These are phyloP conservation scores for Daldinia loculata DNA, from an alignment of 495 filamentous ascomycete species.

Conservation along the genomic window DNA sequence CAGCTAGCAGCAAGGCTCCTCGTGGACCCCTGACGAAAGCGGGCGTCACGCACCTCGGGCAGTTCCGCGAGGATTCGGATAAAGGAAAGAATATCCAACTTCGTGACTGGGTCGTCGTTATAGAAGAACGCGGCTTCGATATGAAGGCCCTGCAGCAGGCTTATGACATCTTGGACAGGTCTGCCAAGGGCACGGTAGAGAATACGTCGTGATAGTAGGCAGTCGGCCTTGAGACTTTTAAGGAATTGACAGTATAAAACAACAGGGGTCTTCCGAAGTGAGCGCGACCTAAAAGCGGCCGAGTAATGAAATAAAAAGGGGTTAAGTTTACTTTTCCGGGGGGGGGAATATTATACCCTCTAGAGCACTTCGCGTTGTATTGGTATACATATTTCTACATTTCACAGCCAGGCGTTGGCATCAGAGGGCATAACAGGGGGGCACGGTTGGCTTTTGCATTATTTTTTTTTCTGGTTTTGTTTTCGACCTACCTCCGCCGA, in stretches of 20 bases:
- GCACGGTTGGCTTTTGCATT: constrained; percentile 37
- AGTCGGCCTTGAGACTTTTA: not conserved
- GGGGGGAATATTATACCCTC: not conserved
- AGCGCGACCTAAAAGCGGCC: not conserved
- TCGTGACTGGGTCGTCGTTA: constrained; percentile 69
- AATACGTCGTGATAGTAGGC: constrained; percentile 19
- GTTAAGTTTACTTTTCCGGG: not conserved
- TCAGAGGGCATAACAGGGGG: constrained; percentile 38
- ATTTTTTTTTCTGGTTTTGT: constrained; percentile 12
- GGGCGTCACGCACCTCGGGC: constrained; percentile 58
- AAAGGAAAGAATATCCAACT: constrained; percentile 73
- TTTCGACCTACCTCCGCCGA: not conserved
- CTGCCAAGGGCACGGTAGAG: constrained; percentile 35
- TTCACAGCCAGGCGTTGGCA: constrained; percentile 45
- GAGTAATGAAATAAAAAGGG: constrained; percentile 2
- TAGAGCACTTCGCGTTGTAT: constrained; percentile 35
- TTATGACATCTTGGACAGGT: constrained; percentile 61
- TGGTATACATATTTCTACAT: constrained; percentile 40
- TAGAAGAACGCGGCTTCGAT: constrained; percentile 69
- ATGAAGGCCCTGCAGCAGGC: constrained; percentile 61
- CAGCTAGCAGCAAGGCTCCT: constrained; percentile 23
- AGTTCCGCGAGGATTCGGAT: constrained; percentile 68
- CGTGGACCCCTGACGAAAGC: constrained; percentile 43
- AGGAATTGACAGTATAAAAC: not conserved
- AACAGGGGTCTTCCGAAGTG: not conserved